Evolutionary conservation across 2,329 filamentous ascomycete genomes (phyloP).

Genomic region (Chrysoporthe puriensis): DNA sequence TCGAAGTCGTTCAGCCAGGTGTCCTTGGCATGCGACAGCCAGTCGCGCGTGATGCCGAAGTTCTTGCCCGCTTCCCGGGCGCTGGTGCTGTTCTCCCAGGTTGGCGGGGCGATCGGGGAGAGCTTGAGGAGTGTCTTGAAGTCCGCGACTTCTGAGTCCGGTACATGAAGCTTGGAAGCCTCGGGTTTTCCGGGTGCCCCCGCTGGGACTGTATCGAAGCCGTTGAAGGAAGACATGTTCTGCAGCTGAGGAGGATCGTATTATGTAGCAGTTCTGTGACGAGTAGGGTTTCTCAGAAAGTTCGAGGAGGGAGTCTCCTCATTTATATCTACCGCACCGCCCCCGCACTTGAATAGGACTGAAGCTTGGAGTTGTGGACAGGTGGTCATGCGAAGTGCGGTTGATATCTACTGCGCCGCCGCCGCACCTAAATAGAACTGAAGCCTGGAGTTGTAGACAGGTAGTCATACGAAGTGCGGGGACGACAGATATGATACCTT

Average conservation of each 20-base stretch:
- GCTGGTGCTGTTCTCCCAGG: constrained; percentile 14
- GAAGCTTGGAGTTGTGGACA: neutral
- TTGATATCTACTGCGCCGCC: neutral
- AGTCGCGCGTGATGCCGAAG: constrained; percentile 17
- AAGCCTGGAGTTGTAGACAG: neutral
- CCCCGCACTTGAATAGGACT: neutral
- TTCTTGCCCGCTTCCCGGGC: constrained; percentile 4
- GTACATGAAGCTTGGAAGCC: constrained; percentile 5
- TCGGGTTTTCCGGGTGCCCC: constrained; percentile 1
- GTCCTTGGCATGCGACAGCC: constrained; percentile 32
- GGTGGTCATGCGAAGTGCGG: neutral
- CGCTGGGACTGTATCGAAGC: constrained; percentile 12
- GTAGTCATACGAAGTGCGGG: neutral
- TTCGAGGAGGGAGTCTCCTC: neutral
- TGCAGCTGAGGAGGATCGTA: neutral
- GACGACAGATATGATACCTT: neutral
- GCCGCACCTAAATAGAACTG: neutral
- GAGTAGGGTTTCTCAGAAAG: neutral
- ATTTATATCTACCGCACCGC: neutral
- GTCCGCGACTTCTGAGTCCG: neutral
- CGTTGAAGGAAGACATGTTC: constrained; percentile 13
- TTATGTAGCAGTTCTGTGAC: neutral
- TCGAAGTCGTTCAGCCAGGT: constrained; percentile 49
- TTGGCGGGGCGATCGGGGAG: constrained; percentile 10
- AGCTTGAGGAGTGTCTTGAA: constrained; percentile 17